phyloP scores from a whole-genome alignment of 2,329 filamentous ascomycete species.

The Paecilomyces sp. region DNA sequence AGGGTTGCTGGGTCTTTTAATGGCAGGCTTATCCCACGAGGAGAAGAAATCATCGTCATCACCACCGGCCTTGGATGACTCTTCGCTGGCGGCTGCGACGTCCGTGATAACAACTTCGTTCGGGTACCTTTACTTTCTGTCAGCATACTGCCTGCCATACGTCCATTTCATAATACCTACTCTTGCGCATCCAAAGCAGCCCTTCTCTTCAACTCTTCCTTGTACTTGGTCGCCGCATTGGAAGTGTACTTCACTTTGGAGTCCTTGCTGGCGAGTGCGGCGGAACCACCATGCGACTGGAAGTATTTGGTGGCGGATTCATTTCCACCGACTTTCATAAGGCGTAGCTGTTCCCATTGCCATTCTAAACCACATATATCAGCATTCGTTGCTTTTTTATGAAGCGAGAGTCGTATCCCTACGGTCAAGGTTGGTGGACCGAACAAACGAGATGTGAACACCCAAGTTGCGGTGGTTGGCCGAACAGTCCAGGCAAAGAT shows the following conservation, averaged over 20 bases:
- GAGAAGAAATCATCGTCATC: conserved; percentile 97
- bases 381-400: conserved; percentile 7
- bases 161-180: conserved; percentile 48
- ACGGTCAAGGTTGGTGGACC: conserved; percentile 98
- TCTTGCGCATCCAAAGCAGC: conserved; percentile 76
- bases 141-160: conserved; percentile 5
- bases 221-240: conserved; percentile 90
- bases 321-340: conserved; percentile 98
- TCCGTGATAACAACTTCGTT: conserved; percentile 81
- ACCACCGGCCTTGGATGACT: conserved; percentile 67
- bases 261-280: conserved; percentile 92
- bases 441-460: conserved; percentile 98
- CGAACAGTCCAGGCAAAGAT: conserved; percentile 95
- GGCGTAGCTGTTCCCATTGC: conserved; percentile 97
- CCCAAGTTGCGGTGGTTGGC: conserved; percentile 95
- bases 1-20: conserved; percentile 93
- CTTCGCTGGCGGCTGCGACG: conserved; percentile 54
- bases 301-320: conserved; percentile 98
- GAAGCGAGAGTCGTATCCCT: conserved; percentile 38
- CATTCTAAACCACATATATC: conserved; percentile 55
- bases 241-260: conserved; percentile 95
- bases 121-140: conserved; percentile 56
- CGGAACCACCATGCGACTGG: conserved; percentile 89
- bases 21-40: conserved; percentile 95
- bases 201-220: conserved; percentile 86